These are phyloP conservation scores for Pythium sukuiense DNA, from an alignment of 352 stramenopile species.

Conservation along the genomic window DNA sequence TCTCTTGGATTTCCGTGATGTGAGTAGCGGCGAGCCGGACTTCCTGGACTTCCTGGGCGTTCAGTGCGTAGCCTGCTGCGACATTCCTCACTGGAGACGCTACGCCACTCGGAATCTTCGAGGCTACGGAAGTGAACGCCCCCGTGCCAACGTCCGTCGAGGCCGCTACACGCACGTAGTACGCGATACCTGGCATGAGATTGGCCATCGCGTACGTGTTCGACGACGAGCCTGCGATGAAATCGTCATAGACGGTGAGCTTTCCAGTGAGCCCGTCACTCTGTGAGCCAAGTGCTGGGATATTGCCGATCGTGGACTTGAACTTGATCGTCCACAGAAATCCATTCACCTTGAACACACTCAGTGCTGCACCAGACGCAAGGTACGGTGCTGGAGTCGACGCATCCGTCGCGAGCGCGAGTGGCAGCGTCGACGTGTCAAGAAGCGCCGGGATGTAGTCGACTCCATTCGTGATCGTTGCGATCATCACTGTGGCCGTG, in stretches of 20 bases:
- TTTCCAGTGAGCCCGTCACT: conserved; percentile 27
- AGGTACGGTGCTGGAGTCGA: conserved; percentile 39
- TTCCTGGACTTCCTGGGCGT: conserved; percentile 65
- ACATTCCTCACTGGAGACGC: conserved; percentile 51
- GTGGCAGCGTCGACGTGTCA: conserved; percentile 43
- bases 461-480: conserved; percentile 35
- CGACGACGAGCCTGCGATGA: conserved; percentile 43
- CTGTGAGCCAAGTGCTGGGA: conserved; percentile 42
- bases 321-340: conserved; percentile 85
- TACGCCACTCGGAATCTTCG: conserved; percentile 50
- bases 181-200: conserved; percentile 64
- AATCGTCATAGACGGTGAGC: conserved; percentile 36
- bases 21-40: conserved; percentile 65
- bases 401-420: conserved; percentile 37
- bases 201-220: conserved; percentile 51
- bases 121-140: conserved; percentile 36
- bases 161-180: conserved; percentile 63
- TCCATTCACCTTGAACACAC: conserved; percentile 76
- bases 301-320: conserved; percentile 71
- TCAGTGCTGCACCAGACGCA: conserved; percentile 31
- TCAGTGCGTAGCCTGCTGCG: conserved; percentile 55
- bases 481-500: conserved; percentile 32
- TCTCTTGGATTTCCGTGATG: conserved; percentile 66
- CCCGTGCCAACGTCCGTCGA: conserved; percentile 58
- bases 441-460: conserved; percentile 33